Base-by-base conservation (phyloP, 1,139 yeast genomes). In the Hansenula sp. region DNA sequence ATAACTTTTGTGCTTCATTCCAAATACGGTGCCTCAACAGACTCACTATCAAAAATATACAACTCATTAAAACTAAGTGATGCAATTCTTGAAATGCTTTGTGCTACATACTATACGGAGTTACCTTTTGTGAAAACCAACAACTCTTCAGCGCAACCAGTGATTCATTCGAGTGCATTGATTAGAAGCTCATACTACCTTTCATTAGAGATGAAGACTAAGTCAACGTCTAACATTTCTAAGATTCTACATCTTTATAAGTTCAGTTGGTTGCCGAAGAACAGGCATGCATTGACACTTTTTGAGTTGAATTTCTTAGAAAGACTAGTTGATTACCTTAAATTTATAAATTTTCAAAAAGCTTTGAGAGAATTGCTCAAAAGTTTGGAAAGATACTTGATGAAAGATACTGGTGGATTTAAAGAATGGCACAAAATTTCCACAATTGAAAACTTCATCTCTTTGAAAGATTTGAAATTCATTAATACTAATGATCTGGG, bases 281-380 rank as follows among this genome's bases (percentile, higher is more conserved):
- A 51, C 33, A 50, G 43, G 33, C 45, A 48, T 4, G 24, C 35
- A 0, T 17, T 50, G 10, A 54, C 67, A 0, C 24, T 46, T 3
- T 53, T 67, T 47, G 79, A 76, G 47, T 31, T 49, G 7, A 60
- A 60, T 3, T 67, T 75, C 35, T 42, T 72, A 6, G 57, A 53
- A 30, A 51, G 52, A 12, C 44, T 74, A 13, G 48, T 72, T 4
- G 54, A 54, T 5, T 75, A 67, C 51, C 58, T 76, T 47, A 61
- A 59, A 38, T 71, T 65, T 42, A 68, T 69, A 49, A 65, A 67
- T 15, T 60, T 68, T 35, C 59, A 67, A 41, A 68, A 67, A 18
- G 45, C 60, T 8, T 40, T 63, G 4, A 48, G 62, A 11, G 44
- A 51, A 3, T 44, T 72, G 3, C 50, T 64, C n/a, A 46, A 48